phyloP scores from a whole-genome alignment of 768 basidiomycete genomes.

The Trametes sanguinea region DNA sequence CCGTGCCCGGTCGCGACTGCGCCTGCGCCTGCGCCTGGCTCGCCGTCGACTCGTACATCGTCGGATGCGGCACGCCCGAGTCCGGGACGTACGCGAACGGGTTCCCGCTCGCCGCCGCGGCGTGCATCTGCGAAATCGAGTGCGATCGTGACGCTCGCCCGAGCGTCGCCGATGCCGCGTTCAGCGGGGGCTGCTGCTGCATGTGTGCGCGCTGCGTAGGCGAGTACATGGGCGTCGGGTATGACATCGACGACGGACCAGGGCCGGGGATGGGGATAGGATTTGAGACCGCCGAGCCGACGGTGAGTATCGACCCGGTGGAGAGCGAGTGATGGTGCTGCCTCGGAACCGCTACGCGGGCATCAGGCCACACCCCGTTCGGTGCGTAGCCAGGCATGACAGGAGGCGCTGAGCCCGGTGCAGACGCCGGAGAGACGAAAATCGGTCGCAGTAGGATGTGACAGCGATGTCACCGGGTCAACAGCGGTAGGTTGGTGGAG shows the following conservation, averaged over 20 bases:
- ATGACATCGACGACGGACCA: constrained; percentile 23
- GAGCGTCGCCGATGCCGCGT: constrained; percentile 25
- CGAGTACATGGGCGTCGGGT: constrained; percentile 23
- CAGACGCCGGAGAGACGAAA: constrained; percentile 5
- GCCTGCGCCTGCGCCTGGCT: constrained; percentile 10
- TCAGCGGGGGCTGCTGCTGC: constrained; percentile 24
- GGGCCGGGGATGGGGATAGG: constrained; percentile 19
- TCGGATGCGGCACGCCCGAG: constrained; percentile 20
- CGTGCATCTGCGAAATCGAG: constrained; percentile 33
- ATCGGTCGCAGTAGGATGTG: constrained; percentile 14
- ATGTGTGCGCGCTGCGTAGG: constrained; percentile 31
- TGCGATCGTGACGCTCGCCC: constrained; percentile 35
- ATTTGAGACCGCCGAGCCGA: constrained; percentile 19
- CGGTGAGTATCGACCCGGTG: constrained; percentile 19
- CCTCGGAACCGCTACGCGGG: constrained; percentile 12
- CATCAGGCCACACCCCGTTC: constrained; percentile 21
- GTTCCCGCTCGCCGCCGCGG: constrained; percentile 11
- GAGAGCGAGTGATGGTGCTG: constrained; percentile 29
- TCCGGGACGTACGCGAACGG: constrained; percentile 35
- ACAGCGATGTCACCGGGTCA: constrained; percentile 10
- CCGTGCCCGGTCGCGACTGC: constrained; percentile 32
- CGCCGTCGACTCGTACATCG: constrained; percentile 29
- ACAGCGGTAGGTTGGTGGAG: constrained; percentile 1
- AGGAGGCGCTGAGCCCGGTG: constrained; percentile 8
- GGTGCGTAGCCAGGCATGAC: constrained; percentile 15